Evolutionary conservation across 176 grass and related monocot genomes (phyloP).

Genomic region (Oryza rufipogon): DNA sequence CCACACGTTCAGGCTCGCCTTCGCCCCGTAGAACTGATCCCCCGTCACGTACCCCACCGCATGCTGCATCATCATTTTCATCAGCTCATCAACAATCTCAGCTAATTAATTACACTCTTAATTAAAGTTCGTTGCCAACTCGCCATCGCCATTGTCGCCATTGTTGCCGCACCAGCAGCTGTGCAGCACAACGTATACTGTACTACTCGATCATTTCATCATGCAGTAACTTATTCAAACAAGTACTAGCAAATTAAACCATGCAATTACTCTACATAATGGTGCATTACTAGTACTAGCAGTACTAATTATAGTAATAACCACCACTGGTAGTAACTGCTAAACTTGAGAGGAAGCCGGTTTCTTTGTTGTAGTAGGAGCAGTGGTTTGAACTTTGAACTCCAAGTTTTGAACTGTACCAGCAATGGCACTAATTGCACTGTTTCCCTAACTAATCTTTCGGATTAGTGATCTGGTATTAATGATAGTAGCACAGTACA

Average conservation of each 20-base stretch:
- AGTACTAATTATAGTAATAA: background rate
- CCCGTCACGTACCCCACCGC: conserved; percentile 90
- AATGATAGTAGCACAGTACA: background rate
- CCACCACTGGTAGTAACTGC: background rate
- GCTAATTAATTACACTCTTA: background rate
- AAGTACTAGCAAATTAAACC: conserved; percentile 1
- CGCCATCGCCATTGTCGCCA: background rate
- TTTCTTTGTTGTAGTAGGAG: background rate
- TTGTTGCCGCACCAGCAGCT: background rate
- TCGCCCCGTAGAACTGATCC: conserved; percentile 90
- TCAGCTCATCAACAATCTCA: background rate
- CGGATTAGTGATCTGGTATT: background rate
- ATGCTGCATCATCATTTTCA: conserved; percentile 54
- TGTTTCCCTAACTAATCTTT: background rate
- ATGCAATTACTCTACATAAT: conserved; percentile 9
- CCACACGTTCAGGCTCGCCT: conserved; percentile 97
- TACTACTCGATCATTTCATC: background rate
- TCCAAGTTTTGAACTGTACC: background rate
- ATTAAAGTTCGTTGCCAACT: background rate
- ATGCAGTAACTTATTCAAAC: background rate
- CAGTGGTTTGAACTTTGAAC: background rate
- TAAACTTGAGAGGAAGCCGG: background rate
- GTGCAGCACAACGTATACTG: background rate
- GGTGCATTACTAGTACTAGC: conserved; percentile 8
- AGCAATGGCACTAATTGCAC: background rate